A percentile compares a stretch with the other conserved stretches of the same genome.
phyloP scores from a whole-genome alignment of 1,284 basidiomycete genomes.

The Malassezia sp. region DNA sequence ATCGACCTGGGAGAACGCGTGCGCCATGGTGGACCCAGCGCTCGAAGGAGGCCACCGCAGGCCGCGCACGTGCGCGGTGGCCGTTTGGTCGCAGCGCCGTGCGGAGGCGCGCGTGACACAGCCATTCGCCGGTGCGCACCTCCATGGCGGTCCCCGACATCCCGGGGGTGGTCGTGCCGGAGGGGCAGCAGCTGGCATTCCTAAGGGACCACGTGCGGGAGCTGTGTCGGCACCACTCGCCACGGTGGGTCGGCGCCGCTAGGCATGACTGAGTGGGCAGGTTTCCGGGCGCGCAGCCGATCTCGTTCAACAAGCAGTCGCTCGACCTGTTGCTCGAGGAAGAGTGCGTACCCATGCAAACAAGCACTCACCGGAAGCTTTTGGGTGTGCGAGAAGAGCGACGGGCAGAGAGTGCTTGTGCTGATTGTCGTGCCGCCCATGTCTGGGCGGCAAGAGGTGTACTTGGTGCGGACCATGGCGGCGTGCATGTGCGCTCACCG shows the following conservation, averaged over 20 bases:
- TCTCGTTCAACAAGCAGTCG: slow-evolving; percentile 11
- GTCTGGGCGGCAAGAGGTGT: slow-evolving; percentile 59
- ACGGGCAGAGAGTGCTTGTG: slow-evolving; percentile 82
- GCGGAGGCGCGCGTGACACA: not conserved
- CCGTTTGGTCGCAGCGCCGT: not conserved
- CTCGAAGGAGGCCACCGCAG: not conserved
- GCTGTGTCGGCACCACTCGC: not conserved
- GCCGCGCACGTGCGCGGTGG: not conserved
- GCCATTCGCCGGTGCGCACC: not conserved
- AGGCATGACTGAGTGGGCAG: not conserved
- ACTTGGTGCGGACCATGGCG: slow-evolving; percentile 36
- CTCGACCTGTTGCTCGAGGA: not conserved
- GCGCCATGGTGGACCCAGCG: not conserved
- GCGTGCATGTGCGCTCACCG: slow-evolving; percentile 1
- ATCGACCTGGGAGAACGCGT: slow-evolving; percentile 26
- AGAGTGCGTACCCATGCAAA: not conserved
- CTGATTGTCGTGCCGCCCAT: slow-evolving; percentile 57
- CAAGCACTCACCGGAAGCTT: slow-evolving; percentile 52
- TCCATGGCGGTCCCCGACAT: slow-evolving; percentile 3
- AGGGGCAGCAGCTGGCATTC: slow-evolving; percentile 10
- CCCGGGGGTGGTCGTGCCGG: slow-evolving; percentile 6
- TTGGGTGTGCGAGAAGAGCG: slow-evolving; percentile 99
- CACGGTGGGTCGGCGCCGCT: not conserved
- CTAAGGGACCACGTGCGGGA: slow-evolving; percentile 9
- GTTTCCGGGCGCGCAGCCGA: slow-evolving; percentile 13